Percentiles rank a stretch among this genome's conserved stretches.
These are phyloP conservation scores for Fusarium illudens DNA, from an alignment of 2,329 filamentous ascomycete genomes.

Conservation along the genomic window DNA sequence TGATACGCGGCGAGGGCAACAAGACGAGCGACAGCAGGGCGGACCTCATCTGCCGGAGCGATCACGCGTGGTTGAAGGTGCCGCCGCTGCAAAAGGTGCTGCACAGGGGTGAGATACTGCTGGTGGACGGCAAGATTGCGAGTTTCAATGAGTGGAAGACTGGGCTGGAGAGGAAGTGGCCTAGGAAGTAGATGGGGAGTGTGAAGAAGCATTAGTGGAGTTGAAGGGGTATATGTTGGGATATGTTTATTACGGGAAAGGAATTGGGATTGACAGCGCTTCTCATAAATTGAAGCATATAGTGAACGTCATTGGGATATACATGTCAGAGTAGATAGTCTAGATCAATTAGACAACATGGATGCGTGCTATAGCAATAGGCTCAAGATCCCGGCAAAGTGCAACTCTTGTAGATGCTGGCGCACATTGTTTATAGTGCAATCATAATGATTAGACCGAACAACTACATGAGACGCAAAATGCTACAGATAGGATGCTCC, in stretches of 20 bases:
- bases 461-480: not conserved
- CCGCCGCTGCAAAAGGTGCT: constrained; percentile 47
- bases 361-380: not conserved
- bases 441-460: not conserved
- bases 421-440: not conserved
- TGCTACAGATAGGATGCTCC: not conserved
- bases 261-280: not conserved
- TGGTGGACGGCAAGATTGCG: constrained; percentile 44
- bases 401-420: not conserved
- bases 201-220: not conserved
- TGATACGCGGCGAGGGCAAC: constrained; percentile 45
- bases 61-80: constrained; percentile 53
- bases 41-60: constrained; percentile 47
- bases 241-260: not conserved
- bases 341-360: not conserved
- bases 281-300: not conserved
- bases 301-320: not conserved
- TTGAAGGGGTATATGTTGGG: not conserved
- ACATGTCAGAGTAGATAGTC: not conserved
- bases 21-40: constrained; percentile 41
- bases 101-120: constrained; percentile 51
- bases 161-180: constrained; percentile 45
- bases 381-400: not conserved
- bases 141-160: constrained; percentile 50
- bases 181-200: not conserved